Conservation (phyloP, 495 filamentous ascomycete genomes). For the Chaetomium cochliodes region DNA sequence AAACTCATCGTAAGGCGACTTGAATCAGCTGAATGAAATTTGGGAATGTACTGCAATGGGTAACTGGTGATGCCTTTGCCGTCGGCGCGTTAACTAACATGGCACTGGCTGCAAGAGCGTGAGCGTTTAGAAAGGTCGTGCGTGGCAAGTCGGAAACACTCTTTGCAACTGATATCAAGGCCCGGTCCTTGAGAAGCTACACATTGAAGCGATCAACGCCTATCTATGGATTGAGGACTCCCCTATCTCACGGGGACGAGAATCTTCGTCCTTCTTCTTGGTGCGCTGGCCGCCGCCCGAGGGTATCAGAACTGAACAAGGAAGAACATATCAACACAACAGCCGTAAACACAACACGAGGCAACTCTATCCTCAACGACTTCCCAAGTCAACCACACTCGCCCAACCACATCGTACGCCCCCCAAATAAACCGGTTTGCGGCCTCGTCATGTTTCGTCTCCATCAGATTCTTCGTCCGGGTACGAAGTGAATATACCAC, state of each 20-base stretch:
- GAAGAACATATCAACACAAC: not conserved
- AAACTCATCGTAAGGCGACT: no score
- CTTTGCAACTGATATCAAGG: not conserved
- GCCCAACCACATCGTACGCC: not conserved
- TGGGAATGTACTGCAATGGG: no score
- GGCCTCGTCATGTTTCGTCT: not conserved
- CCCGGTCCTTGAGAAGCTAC: not conserved
- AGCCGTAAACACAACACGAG: not conserved
- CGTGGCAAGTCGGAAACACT: not conserved
- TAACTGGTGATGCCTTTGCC: no score
- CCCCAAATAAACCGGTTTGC: not conserved
- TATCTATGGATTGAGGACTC: not conserved
- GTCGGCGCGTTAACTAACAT: no score
- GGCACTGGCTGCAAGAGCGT: not conserved
- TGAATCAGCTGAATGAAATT: no score
- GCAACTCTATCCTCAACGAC: not conserved
- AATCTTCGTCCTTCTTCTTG: not conserved
- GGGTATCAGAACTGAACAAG: not conserved
- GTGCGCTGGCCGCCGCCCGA: not conserved
- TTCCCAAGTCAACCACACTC: not conserved
- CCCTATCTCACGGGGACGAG: not conserved
- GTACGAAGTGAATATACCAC: not conserved
- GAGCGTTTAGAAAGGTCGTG: not conserved
- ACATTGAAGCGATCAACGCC: not conserved
- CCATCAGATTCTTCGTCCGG: not conserved